Percentiles rank a stretch among this genome's conserved stretches.
Evolutionary conservation across 2,329 filamentous ascomycete genomes (phyloP).

Genomic region (Ascochyta pisi): DNA sequence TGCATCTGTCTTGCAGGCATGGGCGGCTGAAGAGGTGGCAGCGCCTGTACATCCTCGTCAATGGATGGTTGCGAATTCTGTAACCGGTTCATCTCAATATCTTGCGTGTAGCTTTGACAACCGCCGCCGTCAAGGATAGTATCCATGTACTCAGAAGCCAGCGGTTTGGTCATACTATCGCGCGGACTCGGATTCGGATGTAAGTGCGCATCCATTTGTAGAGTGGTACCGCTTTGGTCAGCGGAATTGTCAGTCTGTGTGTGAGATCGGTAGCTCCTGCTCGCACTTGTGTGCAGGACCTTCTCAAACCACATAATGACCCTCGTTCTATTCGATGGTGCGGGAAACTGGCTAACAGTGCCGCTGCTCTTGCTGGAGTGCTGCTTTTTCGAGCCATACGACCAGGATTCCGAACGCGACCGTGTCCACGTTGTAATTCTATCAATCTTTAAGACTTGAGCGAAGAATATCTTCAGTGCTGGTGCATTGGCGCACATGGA

Average conservation of each 20-base stretch:
- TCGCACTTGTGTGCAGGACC: background rate
- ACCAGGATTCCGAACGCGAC: background rate
- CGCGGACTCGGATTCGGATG: background rate
- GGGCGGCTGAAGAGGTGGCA: background rate
- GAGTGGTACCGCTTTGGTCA: background rate
- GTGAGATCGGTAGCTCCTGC: background rate
- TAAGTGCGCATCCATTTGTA: background rate
- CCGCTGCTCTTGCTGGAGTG: background rate
- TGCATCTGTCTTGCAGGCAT: background rate
- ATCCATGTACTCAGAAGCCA: background rate
- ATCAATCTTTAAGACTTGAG: slow-evolving; percentile 13
- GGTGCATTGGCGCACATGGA: slow-evolving; percentile 35
- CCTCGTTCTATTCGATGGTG: background rate
- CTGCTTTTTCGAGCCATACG: background rate
- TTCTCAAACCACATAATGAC: background rate
- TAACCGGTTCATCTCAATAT: background rate
- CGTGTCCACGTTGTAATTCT: background rate
- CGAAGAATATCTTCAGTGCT: slow-evolving; percentile 32
- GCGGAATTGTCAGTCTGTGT: background rate
- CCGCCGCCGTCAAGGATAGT: background rate
- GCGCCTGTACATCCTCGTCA: background rate
- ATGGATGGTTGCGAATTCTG: background rate
- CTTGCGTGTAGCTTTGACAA: background rate
- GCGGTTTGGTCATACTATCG: background rate
- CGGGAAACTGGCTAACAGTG: background rate